Conservation (phyloP, 495 filamentous ascomycete genomes). For the Trichocladium antarcticum region DNA sequence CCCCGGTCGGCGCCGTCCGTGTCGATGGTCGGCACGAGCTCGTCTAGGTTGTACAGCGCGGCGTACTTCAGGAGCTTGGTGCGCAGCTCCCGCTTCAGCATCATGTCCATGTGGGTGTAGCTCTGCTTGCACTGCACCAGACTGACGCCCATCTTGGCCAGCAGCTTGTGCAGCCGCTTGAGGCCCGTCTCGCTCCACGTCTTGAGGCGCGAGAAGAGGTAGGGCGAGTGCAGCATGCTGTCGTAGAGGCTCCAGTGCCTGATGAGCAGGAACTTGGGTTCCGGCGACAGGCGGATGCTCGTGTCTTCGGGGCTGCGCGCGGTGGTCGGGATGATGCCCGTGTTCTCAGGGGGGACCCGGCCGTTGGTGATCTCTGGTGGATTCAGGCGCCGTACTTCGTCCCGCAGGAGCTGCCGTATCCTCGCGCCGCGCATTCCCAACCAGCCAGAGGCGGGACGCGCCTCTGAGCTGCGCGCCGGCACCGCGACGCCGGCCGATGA, state of each 20-base stretch:
- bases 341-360: conserved; percentile 44
- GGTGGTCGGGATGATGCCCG: conserved; percentile 74
- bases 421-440: conserved; percentile 71
- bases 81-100: conserved; percentile 81
- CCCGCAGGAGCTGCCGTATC: conserved; percentile 72
- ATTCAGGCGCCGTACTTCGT: conserved; percentile 91
- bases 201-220: conserved; percentile 81
- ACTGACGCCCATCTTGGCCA: conserved; percentile 97
- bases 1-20: conserved; percentile 46
- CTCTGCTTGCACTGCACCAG: conserved; percentile 86
- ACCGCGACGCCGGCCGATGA: conserved; percentile 70
- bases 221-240: conserved; percentile 95
- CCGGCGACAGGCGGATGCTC: conserved; percentile 83
- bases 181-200: conserved; percentile 86
- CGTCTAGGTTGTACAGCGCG: conserved; percentile 81
- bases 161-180: conserved; percentile 85
- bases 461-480: conserved; percentile 45
- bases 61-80: conserved; percentile 79
- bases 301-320: conserved; percentile 83
- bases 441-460: conserved; percentile 55
- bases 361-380: conserved; percentile 55
- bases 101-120: conserved; percentile 98
- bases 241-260: conserved; percentile 96
- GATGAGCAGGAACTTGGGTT: conserved; percentile 87
- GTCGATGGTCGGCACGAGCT: conserved; percentile 63